Percentiles rank a stretch among this genome's conserved stretches.
Conservation (phyloP, 257 asterid species). For the Nemophila menziesii region DNA sequence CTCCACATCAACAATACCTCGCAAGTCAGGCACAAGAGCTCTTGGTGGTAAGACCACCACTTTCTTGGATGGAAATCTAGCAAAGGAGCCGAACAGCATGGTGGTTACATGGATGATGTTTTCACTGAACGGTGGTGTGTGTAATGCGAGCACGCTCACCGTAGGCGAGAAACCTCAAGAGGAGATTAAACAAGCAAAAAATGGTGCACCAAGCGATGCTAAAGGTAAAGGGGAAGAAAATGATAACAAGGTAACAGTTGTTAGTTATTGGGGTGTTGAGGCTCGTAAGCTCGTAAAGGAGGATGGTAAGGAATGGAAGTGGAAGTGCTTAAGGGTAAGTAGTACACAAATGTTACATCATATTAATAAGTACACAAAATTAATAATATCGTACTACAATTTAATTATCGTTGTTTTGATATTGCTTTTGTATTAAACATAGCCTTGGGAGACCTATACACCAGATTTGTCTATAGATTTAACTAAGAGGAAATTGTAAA, state of each 20-base stretch:
- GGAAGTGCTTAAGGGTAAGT: constrained; percentile 59
- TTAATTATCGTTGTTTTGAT: background rate
- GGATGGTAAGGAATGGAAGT: constrained; percentile 69
- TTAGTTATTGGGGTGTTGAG: constrained; percentile 66
- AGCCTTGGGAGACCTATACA: constrained; percentile 43
- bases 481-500: too few species aligned
- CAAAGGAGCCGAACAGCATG: constrained; percentile 11
- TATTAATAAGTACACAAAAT: too few species aligned
- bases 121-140: constrained; percentile 16
- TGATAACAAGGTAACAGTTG: constrained; percentile 16
- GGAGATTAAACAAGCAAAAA: constrained; percentile 18
- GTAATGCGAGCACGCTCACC: constrained; percentile 38
- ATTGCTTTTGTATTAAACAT: background rate
- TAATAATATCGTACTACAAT: background rate
- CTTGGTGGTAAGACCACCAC: constrained; percentile 1
- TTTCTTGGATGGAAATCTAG: constrained; percentile 8
- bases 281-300: constrained; percentile 36
- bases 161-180: constrained; percentile 28
- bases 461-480: constrained; percentile 49
- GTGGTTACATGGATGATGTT: constrained; percentile 21
- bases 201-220: constrained; percentile 11
- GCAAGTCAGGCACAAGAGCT: constrained; percentile 2
- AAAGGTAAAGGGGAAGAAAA: constrained; percentile 9
- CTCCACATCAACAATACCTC: constrained; percentile 20
- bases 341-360: background rate